Conservation (phyloP, 2,329 filamentous ascomycete genomes). For the Dactylellina parvicollis region DNA sequence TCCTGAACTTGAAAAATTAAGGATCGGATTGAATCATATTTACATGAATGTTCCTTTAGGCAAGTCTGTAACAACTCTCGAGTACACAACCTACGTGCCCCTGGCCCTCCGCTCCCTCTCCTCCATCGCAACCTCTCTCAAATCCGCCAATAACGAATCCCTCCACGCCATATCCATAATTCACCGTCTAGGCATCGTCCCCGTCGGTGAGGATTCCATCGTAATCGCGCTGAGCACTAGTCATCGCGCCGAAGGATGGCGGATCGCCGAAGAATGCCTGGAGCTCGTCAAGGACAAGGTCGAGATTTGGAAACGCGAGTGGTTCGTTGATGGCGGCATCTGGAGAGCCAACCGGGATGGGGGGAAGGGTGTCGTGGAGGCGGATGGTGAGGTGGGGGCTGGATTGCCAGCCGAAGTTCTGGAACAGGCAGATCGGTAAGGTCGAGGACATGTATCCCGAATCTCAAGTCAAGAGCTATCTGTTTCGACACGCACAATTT, state of each 20-base stretch:
- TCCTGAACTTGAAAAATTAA: background rate
- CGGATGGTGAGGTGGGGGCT: slow-evolving; percentile 54
- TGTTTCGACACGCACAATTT: background rate
- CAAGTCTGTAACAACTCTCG: slow-evolving; percentile 76
- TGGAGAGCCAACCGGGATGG: slow-evolving; percentile 91
- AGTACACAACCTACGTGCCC: slow-evolving; percentile 78
- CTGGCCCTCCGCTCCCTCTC: slow-evolving; percentile 76
- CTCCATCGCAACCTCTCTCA: slow-evolving; percentile 67
- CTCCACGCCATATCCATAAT: slow-evolving; percentile 80
- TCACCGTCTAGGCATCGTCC: slow-evolving; percentile 85
- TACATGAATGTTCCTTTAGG: background rate
- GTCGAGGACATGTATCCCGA: too few relatives aligned
- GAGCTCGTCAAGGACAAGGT: slow-evolving; percentile 85
- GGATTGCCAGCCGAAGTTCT: slow-evolving; percentile 28
- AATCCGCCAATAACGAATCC: slow-evolving; percentile 69
- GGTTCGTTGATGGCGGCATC: slow-evolving; percentile 78
- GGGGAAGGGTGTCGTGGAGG: slow-evolving; percentile 66
- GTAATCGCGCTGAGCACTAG: slow-evolving; percentile 84
- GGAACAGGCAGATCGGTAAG: slow-evolving; percentile 38
- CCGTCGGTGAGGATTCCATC: slow-evolving; percentile 92
- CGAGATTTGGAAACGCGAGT: slow-evolving; percentile 96
- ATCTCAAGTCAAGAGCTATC: background rate
- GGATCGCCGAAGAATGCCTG: slow-evolving; percentile 85
- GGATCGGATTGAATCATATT: too few relatives aligned
- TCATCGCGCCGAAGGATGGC: slow-evolving; percentile 86